phyloP scores from a whole-genome alignment of 345 rosid species.

The Gossypioides kirkii region DNA sequence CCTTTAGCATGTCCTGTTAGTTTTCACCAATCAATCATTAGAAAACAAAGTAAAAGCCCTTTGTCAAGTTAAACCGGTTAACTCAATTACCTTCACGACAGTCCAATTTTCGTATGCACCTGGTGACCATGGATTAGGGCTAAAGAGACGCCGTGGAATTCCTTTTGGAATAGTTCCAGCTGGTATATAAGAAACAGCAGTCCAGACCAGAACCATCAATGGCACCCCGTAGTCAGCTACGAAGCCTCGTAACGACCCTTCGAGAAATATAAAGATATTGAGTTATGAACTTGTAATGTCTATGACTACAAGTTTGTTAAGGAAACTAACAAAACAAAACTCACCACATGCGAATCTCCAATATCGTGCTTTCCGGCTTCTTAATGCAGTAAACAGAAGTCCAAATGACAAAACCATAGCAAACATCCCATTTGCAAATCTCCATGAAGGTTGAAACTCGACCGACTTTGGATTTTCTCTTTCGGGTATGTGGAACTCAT shows the following conservation, averaged over 20 bases:
- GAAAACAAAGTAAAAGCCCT: neutral
- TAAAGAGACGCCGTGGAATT: conserved; percentile 86
- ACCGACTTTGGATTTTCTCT: conserved; percentile 56
- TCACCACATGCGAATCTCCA: conserved; percentile 88
- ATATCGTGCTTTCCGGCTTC: conserved; percentile 76
- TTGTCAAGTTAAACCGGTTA: neutral
- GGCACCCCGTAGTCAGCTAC: conserved; percentile 93
- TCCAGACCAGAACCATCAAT: conserved; percentile 86
- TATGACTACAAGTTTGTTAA: conserved; percentile 2
- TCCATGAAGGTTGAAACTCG: conserved; percentile 75
- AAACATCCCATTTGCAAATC: conserved; percentile 90
- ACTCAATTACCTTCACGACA: conserved; percentile 53
- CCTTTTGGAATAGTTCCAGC: conserved; percentile 69
- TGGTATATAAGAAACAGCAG: conserved; percentile 69
- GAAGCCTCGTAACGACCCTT: conserved; percentile 72
- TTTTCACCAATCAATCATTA: neutral
- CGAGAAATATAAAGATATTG: neutral
- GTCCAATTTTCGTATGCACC: conserved; percentile 89
- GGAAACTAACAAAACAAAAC: conserved; percentile 7
- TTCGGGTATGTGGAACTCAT: conserved; percentile 78
- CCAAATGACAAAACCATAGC: conserved; percentile 77
- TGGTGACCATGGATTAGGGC: conserved; percentile 95
- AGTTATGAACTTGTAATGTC: neutral
- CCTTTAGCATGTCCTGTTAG: conserved; percentile 75
- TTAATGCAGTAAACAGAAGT: conserved; percentile 67